A percentile compares a stretch with the other conserved stretches of the same genome.
Conservation (phyloP, 441 rosid species). For the Erysimum pusillum region DNA sequence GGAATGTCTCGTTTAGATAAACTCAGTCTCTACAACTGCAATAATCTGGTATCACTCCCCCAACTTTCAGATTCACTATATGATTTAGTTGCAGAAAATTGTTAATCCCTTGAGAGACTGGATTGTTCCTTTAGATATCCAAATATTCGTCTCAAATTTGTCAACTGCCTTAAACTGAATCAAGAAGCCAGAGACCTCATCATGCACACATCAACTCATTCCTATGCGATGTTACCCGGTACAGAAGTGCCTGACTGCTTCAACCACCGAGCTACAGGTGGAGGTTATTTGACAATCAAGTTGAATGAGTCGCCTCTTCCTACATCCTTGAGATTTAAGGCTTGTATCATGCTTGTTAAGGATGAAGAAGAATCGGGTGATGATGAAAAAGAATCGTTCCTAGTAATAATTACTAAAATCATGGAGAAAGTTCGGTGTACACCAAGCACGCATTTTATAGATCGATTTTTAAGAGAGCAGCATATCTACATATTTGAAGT, state of each 20-base stretch:
- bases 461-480: slow-evolving; percentile 5
- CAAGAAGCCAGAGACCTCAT: slow-evolving; percentile 5
- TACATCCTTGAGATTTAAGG: slow-evolving; percentile 6
- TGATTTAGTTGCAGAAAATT: background rate
- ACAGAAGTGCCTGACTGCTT: background rate
- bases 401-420: too few species aligned
- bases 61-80: background rate
- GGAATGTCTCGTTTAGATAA: background rate
- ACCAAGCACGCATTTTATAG: background rate
- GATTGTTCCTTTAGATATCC: background rate
- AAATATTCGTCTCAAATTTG: background rate
- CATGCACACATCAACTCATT: background rate
- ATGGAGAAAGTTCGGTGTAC: too few species aligned
- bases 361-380: too few species aligned
- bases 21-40: background rate
- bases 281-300: background rate
- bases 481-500: slow-evolving; percentile 2
- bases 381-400: too few species aligned
- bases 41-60: background rate
- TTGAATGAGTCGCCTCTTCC: background rate
- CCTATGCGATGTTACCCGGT: background rate
- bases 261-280: background rate
- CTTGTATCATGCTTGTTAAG: background rate
- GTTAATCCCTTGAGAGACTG: background rate
- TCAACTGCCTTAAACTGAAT: background rate